Evolutionary conservation across 352 stramenopile genomes (phyloP).

Genomic region (Nothophytophthora sp.): DNA sequence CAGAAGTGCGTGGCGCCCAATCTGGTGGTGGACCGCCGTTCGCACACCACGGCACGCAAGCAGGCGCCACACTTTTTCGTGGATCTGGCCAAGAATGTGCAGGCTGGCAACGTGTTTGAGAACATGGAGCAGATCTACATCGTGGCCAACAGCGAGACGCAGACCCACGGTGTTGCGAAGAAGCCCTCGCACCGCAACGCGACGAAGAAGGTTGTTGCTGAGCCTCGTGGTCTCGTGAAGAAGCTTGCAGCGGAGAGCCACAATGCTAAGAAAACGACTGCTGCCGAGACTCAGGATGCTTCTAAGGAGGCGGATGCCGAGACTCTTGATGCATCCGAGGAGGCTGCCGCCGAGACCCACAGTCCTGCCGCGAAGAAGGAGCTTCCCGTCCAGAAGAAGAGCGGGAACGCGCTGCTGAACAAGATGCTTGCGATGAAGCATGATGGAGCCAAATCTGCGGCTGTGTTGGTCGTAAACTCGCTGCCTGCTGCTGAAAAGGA

Average conservation of each 20-base stretch:
- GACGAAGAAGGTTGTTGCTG: slow-evolving; percentile 3
- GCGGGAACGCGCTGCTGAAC: slow-evolving; percentile 28
- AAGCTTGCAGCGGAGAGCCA: background rate
- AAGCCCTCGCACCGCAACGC: background rate
- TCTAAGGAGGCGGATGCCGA: slow-evolving; percentile 11
- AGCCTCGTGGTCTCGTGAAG: background rate
- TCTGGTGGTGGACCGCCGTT: slow-evolving; percentile 52
- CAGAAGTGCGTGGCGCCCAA: slow-evolving; percentile 69
- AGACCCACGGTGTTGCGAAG: slow-evolving; percentile 14
- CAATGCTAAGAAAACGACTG: background rate
- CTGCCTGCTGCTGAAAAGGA: slow-evolving; percentile 12
- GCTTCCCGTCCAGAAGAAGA: slow-evolving; percentile 19
- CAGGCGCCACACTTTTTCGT: slow-evolving; percentile 59
- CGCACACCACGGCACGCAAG: slow-evolving; percentile 20
- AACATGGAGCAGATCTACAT: slow-evolving; percentile 86
- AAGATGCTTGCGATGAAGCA: slow-evolving; percentile 36
- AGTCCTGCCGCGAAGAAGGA: slow-evolving; percentile 11
- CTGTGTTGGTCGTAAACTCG: slow-evolving; percentile 18
- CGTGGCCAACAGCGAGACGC: slow-evolving; percentile 33
- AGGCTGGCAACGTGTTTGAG: slow-evolving; percentile 72
- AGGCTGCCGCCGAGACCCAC: slow-evolving; percentile 1
- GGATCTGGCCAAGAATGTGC: slow-evolving; percentile 78
- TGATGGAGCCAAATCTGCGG: slow-evolving; percentile 16
- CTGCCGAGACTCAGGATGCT: slow-evolving; percentile 7
- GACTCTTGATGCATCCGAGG: slow-evolving; percentile 1